phyloP scores from a whole-genome alignment of 345 rosid genomes.

The Arabis alpina region DNA sequence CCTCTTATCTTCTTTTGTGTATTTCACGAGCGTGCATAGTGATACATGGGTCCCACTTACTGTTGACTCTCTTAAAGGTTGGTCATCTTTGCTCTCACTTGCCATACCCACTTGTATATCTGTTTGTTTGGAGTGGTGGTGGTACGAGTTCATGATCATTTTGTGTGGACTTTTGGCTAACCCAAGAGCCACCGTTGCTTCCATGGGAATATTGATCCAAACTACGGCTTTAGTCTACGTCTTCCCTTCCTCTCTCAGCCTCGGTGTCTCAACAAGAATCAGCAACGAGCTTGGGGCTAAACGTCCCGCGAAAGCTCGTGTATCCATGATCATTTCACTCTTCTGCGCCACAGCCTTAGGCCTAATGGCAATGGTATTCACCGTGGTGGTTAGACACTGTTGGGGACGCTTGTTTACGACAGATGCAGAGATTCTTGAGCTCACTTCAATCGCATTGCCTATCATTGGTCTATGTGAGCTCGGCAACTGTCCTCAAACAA shows the following conservation, averaged over 20 bases:
- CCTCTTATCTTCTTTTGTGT: constrained; percentile 64
- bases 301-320: constrained; percentile 77
- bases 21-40: constrained; percentile 70
- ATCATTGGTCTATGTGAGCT: constrained; percentile 92
- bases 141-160: constrained; percentile 98
- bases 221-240: constrained; percentile 88
- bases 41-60: constrained; percentile 87
- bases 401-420: constrained; percentile 87
- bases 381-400: constrained; percentile 68
- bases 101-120: constrained; percentile 91
- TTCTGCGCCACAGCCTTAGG: constrained; percentile 64
- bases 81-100: constrained; percentile 85
- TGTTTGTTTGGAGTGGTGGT: constrained; percentile 99
- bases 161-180: constrained; percentile 77
- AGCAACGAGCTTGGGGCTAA: constrained; percentile 94
- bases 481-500: constrained; percentile 96
- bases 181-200: constrained; percentile 90
- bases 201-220: constrained; percentile 96
- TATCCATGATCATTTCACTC: constrained; percentile 76
- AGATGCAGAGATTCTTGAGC: constrained; percentile 70
- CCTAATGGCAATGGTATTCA: constrained; percentile 70
- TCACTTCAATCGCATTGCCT: constrained; percentile 83
- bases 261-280: constrained; percentile 88
- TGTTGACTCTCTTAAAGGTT: constrained; percentile 72
- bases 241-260: constrained; percentile 88